Conservation (phyloP, 2,329 filamentous ascomycete species). For the Sphaerostilbella broomeana region DNA sequence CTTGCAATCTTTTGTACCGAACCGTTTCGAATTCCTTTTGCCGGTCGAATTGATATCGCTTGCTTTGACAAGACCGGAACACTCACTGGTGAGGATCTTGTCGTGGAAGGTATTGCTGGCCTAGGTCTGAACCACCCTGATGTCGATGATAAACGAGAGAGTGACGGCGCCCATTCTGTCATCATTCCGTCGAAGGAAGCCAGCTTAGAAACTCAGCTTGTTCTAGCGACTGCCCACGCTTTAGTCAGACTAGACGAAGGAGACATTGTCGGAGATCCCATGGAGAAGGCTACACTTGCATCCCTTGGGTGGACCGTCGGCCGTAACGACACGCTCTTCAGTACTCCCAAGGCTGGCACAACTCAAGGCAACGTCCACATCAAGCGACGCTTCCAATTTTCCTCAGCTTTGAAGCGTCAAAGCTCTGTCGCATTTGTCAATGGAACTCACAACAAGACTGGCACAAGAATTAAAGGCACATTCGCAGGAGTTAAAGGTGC, state of each 20-base stretch:
- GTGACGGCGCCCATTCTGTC: conserved; percentile 75
- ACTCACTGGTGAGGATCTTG: conserved; percentile 88
- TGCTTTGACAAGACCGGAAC: conserved; percentile 99
- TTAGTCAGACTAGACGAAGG: conserved; percentile 95
- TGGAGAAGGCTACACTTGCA: conserved; percentile 92
- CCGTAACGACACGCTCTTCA: conserved; percentile 74
- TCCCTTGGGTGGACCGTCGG: conserved; percentile 93
- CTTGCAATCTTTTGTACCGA: conserved; percentile 98
- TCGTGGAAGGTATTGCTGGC: conserved; percentile 94
- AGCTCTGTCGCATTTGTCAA: conserved; percentile 85
- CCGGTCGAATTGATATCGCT: conserved; percentile 88
- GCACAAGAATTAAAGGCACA: conserved; percentile 72
- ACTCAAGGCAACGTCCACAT: conserved; percentile 74
- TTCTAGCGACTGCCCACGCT: conserved; percentile 90
- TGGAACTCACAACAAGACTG: conserved; percentile 62
- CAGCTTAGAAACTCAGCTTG: conserved; percentile 77
- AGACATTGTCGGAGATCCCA: conserved; percentile 94
- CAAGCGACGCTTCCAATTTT: conserved; percentile 97
- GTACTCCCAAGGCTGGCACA: conserved; percentile 37
- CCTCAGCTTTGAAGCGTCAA: conserved; percentile 90
- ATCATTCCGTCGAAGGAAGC: conserved; percentile 66
- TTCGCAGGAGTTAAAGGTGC: conserved; percentile 96
- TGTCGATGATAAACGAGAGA: conserved; percentile 58
- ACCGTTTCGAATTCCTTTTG: conserved; percentile 95
- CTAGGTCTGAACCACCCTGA: conserved; percentile 65